Evolutionary conservation across 163 green algal species (phyloP), one percentile per base, ranked within the genome.

Genomic region (Chlorella variabilis): DNA sequence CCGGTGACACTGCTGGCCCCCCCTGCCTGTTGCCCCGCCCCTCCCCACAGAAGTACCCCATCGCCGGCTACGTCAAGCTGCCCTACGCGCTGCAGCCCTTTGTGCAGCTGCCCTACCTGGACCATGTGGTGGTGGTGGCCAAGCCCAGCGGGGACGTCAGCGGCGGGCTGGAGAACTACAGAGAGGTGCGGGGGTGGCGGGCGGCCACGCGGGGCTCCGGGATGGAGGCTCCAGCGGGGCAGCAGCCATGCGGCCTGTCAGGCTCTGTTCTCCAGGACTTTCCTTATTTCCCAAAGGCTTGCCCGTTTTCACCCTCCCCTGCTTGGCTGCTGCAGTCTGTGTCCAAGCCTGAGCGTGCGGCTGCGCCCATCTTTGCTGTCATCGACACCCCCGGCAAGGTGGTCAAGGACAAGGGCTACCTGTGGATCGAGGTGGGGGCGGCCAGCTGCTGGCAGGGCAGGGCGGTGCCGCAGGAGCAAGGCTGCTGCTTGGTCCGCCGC

Each of bases 321-420:
- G 11, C 45, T 15, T 54, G 45, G 11, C 45, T 54, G 45, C 11
- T 15, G 66, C 62, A 83, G 65, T 41, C 51, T 17, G 49, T 77
- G 36, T 33, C 85, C 38, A 89, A 89, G 69, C 25, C 49, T 1
- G 36, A 82, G 36, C 75, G 85, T 1, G 49, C 68, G 8, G 75
- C 48, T 33, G 81, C 81, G 36, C 85, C 85, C 38, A 87, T 89
- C 42, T 63, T 89, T 36, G 83, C 85, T 6, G 76, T 89, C 5
- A 65, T 89, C 13, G 85, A 89, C 27, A 27, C 66, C 1, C 75
- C 80, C 13, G 73, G 49, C 71, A 82, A 75, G 58, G 29, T 65
- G 36, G 59, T 71, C 42, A 51, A 81, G n/a, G 68, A 82, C 51
- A 75, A 82, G 36, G 76, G 81, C 45, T 89, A 89, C 68, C 38